Evolutionary conservation across 148 eudicot genomes (phyloP).

Genomic region (Mesembryanthemum crystallinum): DNA sequence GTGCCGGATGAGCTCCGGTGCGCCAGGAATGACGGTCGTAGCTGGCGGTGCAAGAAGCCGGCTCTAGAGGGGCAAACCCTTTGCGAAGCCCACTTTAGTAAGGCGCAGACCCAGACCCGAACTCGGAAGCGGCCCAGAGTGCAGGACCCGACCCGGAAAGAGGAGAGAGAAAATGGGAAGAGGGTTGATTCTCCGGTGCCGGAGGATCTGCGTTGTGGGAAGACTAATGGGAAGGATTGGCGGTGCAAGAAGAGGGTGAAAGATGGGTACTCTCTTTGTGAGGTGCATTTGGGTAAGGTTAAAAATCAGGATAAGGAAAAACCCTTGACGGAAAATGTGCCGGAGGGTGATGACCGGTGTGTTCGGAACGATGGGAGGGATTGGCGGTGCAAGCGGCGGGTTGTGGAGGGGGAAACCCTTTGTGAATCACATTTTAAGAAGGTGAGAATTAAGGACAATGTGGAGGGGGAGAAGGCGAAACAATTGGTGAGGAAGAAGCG

Average conservation of each 20-base stretch:
- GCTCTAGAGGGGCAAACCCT: slow-evolving; percentile 20
- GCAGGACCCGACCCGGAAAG: neutral
- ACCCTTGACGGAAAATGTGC: neutral
- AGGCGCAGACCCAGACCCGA: neutral
- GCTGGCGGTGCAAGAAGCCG: slow-evolving; percentile 29
- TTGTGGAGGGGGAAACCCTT: slow-evolving; percentile 16
- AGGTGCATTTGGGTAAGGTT: slow-evolving; percentile 9
- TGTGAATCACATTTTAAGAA: slow-evolving; percentile 21
- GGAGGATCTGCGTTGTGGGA: slow-evolving; percentile 10
- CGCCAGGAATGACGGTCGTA: slow-evolving; percentile 25
- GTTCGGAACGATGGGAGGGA: slow-evolving; percentile 18
- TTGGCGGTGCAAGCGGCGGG: slow-evolving; percentile 28
- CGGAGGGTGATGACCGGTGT: slow-evolving; percentile 21
- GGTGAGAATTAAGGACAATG: slow-evolving; percentile 3
- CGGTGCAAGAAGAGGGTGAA: slow-evolving; percentile 18
- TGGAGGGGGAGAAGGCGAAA: neutral
- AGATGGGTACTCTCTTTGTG: slow-evolving; percentile 3
- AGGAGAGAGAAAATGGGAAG: neutral
- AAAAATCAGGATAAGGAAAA: too few species aligned
- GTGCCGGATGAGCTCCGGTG: slow-evolving; percentile 28
- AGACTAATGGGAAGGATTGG: slow-evolving; percentile 17
- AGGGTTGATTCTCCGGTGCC: neutral
- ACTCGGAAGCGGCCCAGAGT: neutral
- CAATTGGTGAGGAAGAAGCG: neutral
- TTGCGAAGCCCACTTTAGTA: slow-evolving; percentile 20